phyloP scores from a whole-genome alignment of 345 rosid genomes.

The Reutealis trisperma region DNA sequence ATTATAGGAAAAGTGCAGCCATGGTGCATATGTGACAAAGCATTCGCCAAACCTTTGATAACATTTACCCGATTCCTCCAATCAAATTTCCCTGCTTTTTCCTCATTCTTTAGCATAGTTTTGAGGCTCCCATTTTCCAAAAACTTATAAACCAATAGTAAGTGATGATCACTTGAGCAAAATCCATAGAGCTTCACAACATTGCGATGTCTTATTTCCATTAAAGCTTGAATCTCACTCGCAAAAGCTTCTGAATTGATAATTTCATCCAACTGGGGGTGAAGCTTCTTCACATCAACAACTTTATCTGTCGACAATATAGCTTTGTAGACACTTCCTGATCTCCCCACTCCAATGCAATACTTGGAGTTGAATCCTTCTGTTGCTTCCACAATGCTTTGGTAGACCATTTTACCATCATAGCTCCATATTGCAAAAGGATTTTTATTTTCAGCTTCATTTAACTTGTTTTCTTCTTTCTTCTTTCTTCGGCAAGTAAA shows the following conservation, averaged over 20 bases:
- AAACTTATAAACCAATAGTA: background rate
- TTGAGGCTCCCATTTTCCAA: background rate
- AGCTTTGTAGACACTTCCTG: constrained; percentile 42
- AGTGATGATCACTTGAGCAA: background rate
- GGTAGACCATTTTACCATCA: constrained; percentile 32
- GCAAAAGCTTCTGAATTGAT: background rate
- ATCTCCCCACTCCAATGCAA: constrained; percentile 41
- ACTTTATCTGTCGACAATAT: constrained; percentile 26
- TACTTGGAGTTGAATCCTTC: constrained; percentile 23
- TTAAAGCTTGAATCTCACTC: background rate
- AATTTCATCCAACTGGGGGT: background rate
- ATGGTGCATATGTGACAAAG: constrained; percentile 21
- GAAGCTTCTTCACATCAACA: constrained; percentile 20
- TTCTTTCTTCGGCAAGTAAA: background rate
- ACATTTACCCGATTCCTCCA: background rate
- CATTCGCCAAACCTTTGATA: background rate
- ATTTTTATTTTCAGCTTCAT: background rate
- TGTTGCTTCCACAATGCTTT: constrained; percentile 35
- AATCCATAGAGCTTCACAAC: background rate
- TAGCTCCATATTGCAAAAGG: constrained; percentile 15
- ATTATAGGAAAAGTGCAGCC: background rate
- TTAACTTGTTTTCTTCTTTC: background rate
- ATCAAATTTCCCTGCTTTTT: background rate
- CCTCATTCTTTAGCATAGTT: background rate
- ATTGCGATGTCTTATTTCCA: constrained; percentile 5